phyloP scores from a whole-genome alignment of 2,329 filamentous ascomycete species.

The Hirsutella thompsonii region DNA sequence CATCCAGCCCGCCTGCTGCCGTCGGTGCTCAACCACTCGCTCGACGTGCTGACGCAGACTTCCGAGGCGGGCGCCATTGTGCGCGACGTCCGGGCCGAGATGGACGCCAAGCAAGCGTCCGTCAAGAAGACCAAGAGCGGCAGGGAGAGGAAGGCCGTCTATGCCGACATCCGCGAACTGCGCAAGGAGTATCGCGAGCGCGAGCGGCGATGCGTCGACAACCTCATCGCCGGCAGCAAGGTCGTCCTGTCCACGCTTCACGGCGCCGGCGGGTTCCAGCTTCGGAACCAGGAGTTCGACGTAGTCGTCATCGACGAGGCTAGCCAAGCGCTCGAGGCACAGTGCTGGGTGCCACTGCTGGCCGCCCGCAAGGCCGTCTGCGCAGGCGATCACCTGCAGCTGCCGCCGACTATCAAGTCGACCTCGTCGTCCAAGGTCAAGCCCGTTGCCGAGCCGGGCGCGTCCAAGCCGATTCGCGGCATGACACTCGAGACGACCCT shows the following conservation, averaged over 20 bases:
- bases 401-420: constrained; percentile 91
- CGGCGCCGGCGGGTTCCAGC: constrained; percentile 75
- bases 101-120: constrained; percentile 81
- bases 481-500: constrained; percentile 75
- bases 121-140: constrained; percentile 79
- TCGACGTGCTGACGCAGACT: constrained; percentile 82
- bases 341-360: constrained; percentile 89
- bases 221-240: constrained; percentile 62
- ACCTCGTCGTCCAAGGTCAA: constrained; percentile 31
- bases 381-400: constrained; percentile 86
- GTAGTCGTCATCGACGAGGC: constrained; percentile 94
- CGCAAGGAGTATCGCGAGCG: constrained; percentile 80
- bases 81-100: constrained; percentile 78
- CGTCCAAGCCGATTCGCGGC: constrained; percentile 29
- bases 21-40: constrained; percentile 75
- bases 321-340: constrained; percentile 87
- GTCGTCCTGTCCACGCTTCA: constrained; percentile 90
- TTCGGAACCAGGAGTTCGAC: constrained; percentile 73
- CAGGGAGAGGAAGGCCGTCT: constrained; percentile 68
- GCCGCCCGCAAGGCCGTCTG: constrained; percentile 74
- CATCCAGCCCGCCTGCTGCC: constrained; percentile 86
- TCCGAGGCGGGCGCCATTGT: constrained; percentile 86
- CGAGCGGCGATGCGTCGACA: constrained; percentile 68
- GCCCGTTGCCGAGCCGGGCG: constrained; percentile 19
- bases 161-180: constrained; percentile 71